Evolutionary conservation across 169 alveolate species (phyloP), one percentile per base, ranked within the genome.

Genomic region (Amoebophrya sp.): DNA sequence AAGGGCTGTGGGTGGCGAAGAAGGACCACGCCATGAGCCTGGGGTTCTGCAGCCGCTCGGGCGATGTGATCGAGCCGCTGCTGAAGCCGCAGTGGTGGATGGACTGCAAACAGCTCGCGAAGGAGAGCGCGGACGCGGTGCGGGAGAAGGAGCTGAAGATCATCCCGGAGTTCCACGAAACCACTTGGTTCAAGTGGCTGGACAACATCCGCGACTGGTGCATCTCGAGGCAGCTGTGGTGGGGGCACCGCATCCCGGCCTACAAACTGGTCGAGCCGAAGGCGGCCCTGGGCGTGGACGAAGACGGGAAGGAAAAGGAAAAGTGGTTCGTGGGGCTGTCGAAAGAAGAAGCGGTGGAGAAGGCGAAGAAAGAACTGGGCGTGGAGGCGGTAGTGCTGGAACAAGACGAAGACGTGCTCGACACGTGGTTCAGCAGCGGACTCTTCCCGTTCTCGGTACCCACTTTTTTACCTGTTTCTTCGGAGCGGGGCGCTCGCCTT

Each of bases 201-300:
- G 99, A 97, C 50, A 99, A 99, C 92, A 98, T 98, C 89, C 96
- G 97, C 89, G 99, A 99, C 95, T 99, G 99, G 99, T 99, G 99
- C 93, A 97, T 99, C 50, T 97, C 99, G 10, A 95, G 99, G 48
- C 99, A 99, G 94, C 96, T 99, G 69, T 98, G 99, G 99, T 98
- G 99, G 99, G 99, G 99, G 0, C 99, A 99, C 94, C 97, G 99
- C 91, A 98, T 98, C 90, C 99, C 99, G 0, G 99, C 99, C 10
- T 98, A 98, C 94, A 92, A 96, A 89, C 97, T 97, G 50, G 95
- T 95, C 29, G 78, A 90, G 88, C 93, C 94, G n/a, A 87, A 2
- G 88, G 92, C 50, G 58, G 70, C 41, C 89, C 93, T 94, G 5
- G 40, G 29, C 1, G 39, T 2, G 69, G 43, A 58, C 87, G 90